phyloP scores from a whole-genome alignment of 257 asterid species.

The Henckelia pumila region DNA sequence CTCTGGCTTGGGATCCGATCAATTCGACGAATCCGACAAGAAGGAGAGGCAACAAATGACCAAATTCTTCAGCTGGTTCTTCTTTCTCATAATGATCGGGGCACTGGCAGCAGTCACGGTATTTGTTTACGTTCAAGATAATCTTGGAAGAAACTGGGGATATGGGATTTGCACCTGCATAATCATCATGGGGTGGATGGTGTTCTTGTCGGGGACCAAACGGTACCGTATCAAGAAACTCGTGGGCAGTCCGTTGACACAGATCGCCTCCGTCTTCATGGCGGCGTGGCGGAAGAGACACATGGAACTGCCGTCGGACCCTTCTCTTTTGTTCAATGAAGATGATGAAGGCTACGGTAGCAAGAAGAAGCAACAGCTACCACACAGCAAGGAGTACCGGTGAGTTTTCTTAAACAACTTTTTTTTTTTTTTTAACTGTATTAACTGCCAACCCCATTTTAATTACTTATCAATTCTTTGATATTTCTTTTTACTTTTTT shows the following conservation, averaged over 20 bases:
- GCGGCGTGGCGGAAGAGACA: conserved; percentile 64
- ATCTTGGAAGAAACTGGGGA: conserved; percentile 76
- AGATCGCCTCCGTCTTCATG: conserved; percentile 60
- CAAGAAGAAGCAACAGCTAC: conserved; percentile 51
- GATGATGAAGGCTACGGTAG: conserved; percentile 35
- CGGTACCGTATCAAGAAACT: conserved; percentile 79
- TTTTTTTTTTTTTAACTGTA: conserved; percentile 21
- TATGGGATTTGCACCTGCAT: conserved; percentile 84
- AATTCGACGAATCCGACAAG: conserved; percentile 66
- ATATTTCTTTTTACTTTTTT: no score
- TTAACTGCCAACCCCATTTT: conserved; percentile 10
- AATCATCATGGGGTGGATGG: conserved; percentile 43
- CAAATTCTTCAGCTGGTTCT: conserved; percentile 88
- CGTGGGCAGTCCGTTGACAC: conserved; percentile 75
- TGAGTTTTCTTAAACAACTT: conserved; percentile 22
- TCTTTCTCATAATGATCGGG: conserved; percentile 74
- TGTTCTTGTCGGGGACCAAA: conserved; percentile 58
- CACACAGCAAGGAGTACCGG: conserved; percentile 80
- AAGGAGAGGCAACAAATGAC: conserved; percentile 58
- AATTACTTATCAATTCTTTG: background rate
- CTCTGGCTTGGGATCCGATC: conserved; percentile 87
- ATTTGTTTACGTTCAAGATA: conserved; percentile 75
- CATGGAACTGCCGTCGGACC: conserved; percentile 53
- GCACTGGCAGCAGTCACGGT: conserved; percentile 74
- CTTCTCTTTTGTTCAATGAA: conserved; percentile 41